Conservation (phyloP, 345 rosid species). For the Psidium guajava region DNA sequence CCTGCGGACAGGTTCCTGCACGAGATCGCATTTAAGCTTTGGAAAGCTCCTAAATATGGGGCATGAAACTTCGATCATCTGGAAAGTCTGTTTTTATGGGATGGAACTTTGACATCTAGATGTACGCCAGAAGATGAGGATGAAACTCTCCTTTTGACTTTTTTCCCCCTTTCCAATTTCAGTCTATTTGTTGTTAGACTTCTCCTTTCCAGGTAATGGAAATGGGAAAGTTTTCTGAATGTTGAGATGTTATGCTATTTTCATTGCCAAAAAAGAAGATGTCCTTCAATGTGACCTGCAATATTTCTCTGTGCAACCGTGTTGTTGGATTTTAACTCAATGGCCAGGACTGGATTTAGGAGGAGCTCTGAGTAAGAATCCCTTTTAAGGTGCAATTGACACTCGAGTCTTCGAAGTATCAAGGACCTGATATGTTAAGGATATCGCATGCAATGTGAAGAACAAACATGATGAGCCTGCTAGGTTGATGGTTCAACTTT, state of each 20-base stretch:
- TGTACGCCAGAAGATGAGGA: not conserved
- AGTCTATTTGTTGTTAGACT: not conserved
- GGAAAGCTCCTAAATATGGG: constrained; percentile 99
- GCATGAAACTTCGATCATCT: constrained; percentile 24
- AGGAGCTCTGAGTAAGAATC: not conserved
- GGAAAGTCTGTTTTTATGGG: not conserved
- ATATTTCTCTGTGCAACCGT: not conserved
- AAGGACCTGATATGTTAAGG: not conserved
- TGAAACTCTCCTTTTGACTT: not conserved
- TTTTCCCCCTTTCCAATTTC: not conserved
- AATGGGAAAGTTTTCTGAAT: not conserved
- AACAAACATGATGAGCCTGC: not conserved
- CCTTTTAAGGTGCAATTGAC: not conserved
- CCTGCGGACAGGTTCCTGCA: constrained; percentile 89
- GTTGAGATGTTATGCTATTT: not conserved
- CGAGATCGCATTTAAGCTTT: constrained; percentile 94
- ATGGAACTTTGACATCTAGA: not conserved
- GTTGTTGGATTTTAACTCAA: not conserved
- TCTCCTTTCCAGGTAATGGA: not conserved
- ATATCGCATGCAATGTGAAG: not conserved
- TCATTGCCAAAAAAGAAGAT: not conserved
- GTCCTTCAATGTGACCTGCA: not conserved
- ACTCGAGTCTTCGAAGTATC: not conserved
- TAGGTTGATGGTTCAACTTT: not conserved
- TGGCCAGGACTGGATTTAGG: not conserved